Conservation (phyloP, 2,329 filamentous ascomycete species). For the Xylaria sp. region DNA sequence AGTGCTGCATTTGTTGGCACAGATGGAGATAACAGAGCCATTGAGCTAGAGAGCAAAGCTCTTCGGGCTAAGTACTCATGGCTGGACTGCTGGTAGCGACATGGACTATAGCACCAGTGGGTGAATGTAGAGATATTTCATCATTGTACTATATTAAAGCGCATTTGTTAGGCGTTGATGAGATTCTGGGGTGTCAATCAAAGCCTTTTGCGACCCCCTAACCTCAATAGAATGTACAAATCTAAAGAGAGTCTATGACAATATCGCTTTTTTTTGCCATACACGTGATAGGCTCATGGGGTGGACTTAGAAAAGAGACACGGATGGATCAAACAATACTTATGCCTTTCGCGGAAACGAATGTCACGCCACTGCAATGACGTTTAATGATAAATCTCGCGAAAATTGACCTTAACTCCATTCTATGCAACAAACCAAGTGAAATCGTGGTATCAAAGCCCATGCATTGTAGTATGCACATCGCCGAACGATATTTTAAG, state of each 20-base stretch:
- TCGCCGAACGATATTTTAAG: neutral
- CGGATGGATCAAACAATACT: neutral
- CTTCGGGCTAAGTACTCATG: neutral
- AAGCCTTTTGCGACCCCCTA: slow-evolving; percentile 9
- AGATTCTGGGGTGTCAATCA: slow-evolving; percentile 14
- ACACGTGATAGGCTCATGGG: slow-evolving; percentile 12
- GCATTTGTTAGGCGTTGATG: slow-evolving; percentile 38
- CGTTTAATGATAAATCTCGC: slow-evolving; percentile 33
- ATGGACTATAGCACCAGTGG: slow-evolving; percentile 14
- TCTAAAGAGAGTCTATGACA: slow-evolving; percentile 25
- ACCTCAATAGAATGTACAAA: slow-evolving; percentile 30
- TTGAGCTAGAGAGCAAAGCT: neutral
- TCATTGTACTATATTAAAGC: slow-evolving; percentile 33
- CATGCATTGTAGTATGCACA: slow-evolving; percentile 13
- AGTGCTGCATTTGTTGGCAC: neutral
- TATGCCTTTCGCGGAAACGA: slow-evolving; percentile 23
- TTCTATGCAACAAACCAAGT: slow-evolving; percentile 37
- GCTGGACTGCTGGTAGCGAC: neutral
- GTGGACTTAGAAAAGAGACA: neutral
- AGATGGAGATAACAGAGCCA: neutral
- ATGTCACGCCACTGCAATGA: slow-evolving; percentile 16
- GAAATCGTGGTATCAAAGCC: slow-evolving; percentile 34
- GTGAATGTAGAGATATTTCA: neutral
- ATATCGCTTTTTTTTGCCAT: slow-evolving; percentile 17
- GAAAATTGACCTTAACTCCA: slow-evolving; percentile 40